These are phyloP conservation scores for Fraxinus americana DNA, from an alignment of 257 asterid genomes.

Conservation along the genomic window DNA sequence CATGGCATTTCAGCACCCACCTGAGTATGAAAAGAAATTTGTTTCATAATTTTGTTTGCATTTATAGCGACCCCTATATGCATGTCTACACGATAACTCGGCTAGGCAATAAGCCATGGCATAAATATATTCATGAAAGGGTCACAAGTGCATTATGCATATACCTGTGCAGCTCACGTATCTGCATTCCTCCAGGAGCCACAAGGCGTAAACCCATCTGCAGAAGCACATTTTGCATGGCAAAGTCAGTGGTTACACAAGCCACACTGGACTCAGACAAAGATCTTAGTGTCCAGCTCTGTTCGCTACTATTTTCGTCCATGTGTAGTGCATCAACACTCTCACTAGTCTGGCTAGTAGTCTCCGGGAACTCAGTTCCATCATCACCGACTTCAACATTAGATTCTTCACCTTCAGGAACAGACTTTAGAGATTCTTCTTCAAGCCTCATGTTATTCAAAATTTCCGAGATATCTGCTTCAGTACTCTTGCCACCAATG, in stretches of 20 bases:
- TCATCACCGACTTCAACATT: slow-evolving; percentile 35
- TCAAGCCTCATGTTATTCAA: slow-evolving; percentile 59
- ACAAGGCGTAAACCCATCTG: slow-evolving; percentile 94
- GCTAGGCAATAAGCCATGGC: not conserved
- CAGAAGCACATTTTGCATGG: slow-evolving; percentile 97
- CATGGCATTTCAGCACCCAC: slow-evolving; percentile 99
- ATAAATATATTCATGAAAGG: not conserved
- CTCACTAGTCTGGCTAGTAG: slow-evolving; percentile 47
- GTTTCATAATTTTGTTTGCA: not conserved
- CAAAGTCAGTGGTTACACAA: slow-evolving; percentile 87
- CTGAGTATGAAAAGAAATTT: slow-evolving; percentile 34
- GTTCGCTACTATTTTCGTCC: slow-evolving; percentile 86
- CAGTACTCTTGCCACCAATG: slow-evolving; percentile 26
- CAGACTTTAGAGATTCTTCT: slow-evolving; percentile 43
- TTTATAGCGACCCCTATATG: not conserved
- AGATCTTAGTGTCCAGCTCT: slow-evolving; percentile 89
- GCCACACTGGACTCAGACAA: slow-evolving; percentile 95
- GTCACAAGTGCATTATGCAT: not conserved
- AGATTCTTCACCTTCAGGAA: slow-evolving; percentile 28
- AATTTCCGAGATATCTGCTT: slow-evolving; percentile 48
- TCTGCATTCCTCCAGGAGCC: slow-evolving; percentile 99
- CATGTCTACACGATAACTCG: not conserved
- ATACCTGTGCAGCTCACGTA: slow-evolving; percentile 92
- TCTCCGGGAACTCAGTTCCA: slow-evolving; percentile 46
- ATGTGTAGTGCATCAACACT: slow-evolving; percentile 39